Percentiles rank a stretch among this genome's conserved stretches.
phyloP scores from a whole-genome alignment of 371 early-diverging fungal genomes.

The Syncephalastrum sp. region DNA sequence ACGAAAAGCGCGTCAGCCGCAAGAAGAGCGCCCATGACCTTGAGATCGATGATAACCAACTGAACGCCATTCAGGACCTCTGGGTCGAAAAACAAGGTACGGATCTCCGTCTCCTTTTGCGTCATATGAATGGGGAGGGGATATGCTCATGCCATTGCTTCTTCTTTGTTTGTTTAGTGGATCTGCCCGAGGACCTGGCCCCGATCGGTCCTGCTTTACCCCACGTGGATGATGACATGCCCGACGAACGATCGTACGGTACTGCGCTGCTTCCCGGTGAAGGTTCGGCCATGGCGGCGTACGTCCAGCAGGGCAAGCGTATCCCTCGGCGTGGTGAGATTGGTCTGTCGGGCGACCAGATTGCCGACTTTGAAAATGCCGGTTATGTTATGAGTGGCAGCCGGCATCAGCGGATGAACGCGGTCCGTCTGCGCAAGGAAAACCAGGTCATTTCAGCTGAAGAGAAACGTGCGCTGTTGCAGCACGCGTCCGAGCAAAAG shows the following conservation, averaged over 20 bases:
- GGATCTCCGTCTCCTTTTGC: not conserved
- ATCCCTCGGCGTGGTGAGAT: slow-evolving; percentile 98
- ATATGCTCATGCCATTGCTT: not conserved
- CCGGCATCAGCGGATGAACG: slow-evolving; percentile 92
- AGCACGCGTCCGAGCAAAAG: slow-evolving; percentile 82
- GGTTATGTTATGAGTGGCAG: slow-evolving; percentile 97
- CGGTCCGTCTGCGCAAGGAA: slow-evolving; percentile 94
- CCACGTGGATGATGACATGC: slow-evolving; percentile 47
- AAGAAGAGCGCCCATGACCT: slow-evolving; percentile 11
- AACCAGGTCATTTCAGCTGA: slow-evolving; percentile 91
- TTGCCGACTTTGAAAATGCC: slow-evolving; percentile 79
- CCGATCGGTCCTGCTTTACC: slow-evolving; percentile 63
- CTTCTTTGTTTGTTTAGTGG: slow-evolving; percentile 28
- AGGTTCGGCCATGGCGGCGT: slow-evolving; percentile 61
- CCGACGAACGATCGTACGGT: slow-evolving; percentile 70
- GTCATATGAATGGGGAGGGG: not conserved
- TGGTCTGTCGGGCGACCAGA: slow-evolving; percentile 82
- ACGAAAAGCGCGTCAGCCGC: slow-evolving; percentile 6
- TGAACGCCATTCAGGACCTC: slow-evolving; percentile 46
- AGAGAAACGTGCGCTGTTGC: slow-evolving; percentile 79
- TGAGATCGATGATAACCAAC: slow-evolving; percentile 34
- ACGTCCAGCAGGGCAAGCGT: slow-evolving; percentile 90
- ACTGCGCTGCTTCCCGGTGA: slow-evolving; percentile 61
- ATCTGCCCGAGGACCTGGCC: slow-evolving; percentile 58
- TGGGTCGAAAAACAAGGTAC: slow-evolving; percentile 59